Evolutionary conservation across 768 basidiomycete genomes (phyloP), one percentile per base, ranked within the genome.

Genomic region (Rhizopogon vulgaris): DNA sequence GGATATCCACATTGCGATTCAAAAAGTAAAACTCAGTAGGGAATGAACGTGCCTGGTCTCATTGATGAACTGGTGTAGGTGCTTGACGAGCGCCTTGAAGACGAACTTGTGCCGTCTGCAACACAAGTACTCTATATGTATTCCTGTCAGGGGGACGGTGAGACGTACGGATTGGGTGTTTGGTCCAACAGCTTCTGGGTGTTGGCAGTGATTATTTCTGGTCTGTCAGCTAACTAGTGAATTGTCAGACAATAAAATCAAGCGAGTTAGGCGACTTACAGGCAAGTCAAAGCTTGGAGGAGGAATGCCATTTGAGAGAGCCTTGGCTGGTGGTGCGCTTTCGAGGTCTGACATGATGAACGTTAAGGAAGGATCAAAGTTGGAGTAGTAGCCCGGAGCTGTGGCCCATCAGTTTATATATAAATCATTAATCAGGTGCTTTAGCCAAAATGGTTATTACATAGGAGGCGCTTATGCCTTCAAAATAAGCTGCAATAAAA

Each of bases 51-150:
- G 75, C 79, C 80, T 76, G 1, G 87, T 85, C 66, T 91, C 90
- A 40, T 73, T 74, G 22, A 89, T 72, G 57, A 90, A 89, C 37
- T 80, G 77, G 62, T 93, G 90, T 7, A 93, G 55, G 62, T 93
- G 88, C 27, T 72, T 75, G 49, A 86, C 63, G 68, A 90, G 69
- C 28, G 65, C 71, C 59, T 74, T 66, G 52, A 76, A 72, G 52
- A 82, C 64, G 65, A 82, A 78, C 54, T 65, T 74, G 50, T 60
- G 61, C 12, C 80, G 73, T 32, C 75, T 74, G 18, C 10, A 49
- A 36, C 27, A 18, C 43, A 30, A 12, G 4, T 46, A 38, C 54
- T 17, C 40, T 24, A 18, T 3, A 32, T 46, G 27, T 30, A 1
- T 25, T 10, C 28, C 28, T 30, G 7, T 30, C 8, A 6, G 8